Percentiles rank a stretch among this genome's conserved stretches.
Conservation (phyloP, 371 early-diverging fungal genomes). For the Haplosporangium sp. region DNA sequence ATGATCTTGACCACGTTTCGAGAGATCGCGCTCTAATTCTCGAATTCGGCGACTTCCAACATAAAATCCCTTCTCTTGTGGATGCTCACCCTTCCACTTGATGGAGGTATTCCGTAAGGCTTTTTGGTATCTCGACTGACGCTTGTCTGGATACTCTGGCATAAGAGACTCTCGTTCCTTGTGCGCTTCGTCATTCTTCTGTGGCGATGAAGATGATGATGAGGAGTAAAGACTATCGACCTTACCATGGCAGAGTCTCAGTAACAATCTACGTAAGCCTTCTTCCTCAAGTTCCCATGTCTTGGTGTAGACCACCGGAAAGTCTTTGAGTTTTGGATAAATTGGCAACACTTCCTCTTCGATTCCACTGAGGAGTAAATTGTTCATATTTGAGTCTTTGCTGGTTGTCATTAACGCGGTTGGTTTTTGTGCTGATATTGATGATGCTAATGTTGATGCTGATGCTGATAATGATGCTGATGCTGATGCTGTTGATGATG, state of each 20-base stretch:
- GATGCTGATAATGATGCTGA: constrained; percentile 11
- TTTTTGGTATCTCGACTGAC: constrained; percentile 26
- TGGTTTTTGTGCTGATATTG: constrained; percentile 22
- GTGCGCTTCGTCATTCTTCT: neutral
- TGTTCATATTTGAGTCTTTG: constrained; percentile 22
- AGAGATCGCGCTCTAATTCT: constrained; percentile 31
- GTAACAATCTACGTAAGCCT: constrained; percentile 55
- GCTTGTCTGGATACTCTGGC: constrained; percentile 27
- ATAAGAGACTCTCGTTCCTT: constrained; percentile 3
- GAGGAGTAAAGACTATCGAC: constrained; percentile 11
- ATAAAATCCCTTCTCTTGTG: constrained; percentile 46
- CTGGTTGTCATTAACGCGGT: constrained; percentile 32
- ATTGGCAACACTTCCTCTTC: constrained; percentile 31
- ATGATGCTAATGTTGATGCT: constrained; percentile 51
- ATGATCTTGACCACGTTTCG: constrained; percentile 38
- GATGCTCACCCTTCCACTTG: constrained; percentile 55
- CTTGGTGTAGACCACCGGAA: constrained; percentile 65
- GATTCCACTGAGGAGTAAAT: constrained; percentile 49
- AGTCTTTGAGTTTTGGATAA: constrained; percentile 58
- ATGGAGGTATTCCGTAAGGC: constrained; percentile 36
- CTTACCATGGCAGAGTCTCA: constrained; percentile 57
- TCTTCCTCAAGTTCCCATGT: constrained; percentile 67
- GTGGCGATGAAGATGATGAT: neutral
- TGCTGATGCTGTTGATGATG: constrained; percentile 12
- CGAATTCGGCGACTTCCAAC: constrained; percentile 33